Conservation (phyloP, 2,329 filamentous ascomycete species). For the Claviceps digitariae region DNA sequence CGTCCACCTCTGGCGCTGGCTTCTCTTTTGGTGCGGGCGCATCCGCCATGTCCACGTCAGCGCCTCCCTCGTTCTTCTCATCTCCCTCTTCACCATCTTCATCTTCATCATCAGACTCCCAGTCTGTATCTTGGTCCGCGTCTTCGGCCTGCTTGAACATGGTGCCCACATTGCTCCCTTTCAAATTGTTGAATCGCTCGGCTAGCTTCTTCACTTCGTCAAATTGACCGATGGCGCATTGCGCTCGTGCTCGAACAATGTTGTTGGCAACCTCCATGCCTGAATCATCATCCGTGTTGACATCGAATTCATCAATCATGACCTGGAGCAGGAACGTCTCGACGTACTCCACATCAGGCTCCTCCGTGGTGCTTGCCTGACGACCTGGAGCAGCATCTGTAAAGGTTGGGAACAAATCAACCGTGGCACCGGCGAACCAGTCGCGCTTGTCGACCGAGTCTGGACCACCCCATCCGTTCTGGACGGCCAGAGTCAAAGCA, state of each 20-base stretch:
- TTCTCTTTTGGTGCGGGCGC: constrained; percentile 53
- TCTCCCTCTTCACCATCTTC: constrained; percentile 49
- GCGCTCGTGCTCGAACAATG: constrained; percentile 54
- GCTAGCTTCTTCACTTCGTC: constrained; percentile 51
- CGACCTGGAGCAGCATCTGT: constrained; percentile 20
- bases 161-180: constrained; percentile 42
- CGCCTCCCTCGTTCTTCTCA: constrained; percentile 40
- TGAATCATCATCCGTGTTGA: constrained; percentile 81
- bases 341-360: constrained; percentile 62
- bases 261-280: constrained; percentile 58
- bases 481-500: constrained; percentile 72
- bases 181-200: constrained; percentile 46
- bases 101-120: constrained; percentile 48
- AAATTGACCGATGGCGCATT: constrained; percentile 53
- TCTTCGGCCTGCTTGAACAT: constrained; percentile 42
- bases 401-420: constrained; percentile 66
- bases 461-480: constrained; percentile 78
- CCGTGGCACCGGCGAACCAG: constrained; percentile 85
- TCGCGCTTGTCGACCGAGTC: constrained; percentile 79
- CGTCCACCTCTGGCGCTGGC: constrained; percentile 57
- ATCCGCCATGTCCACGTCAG: constrained; percentile 55
- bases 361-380: constrained; percentile 20
- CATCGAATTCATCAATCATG: constrained; percentile 92
- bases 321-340: constrained; percentile 78
- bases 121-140: constrained; percentile 45